Conservation (phyloP, 495 filamentous ascomycete genomes). For the Viridothelium virens region DNA sequence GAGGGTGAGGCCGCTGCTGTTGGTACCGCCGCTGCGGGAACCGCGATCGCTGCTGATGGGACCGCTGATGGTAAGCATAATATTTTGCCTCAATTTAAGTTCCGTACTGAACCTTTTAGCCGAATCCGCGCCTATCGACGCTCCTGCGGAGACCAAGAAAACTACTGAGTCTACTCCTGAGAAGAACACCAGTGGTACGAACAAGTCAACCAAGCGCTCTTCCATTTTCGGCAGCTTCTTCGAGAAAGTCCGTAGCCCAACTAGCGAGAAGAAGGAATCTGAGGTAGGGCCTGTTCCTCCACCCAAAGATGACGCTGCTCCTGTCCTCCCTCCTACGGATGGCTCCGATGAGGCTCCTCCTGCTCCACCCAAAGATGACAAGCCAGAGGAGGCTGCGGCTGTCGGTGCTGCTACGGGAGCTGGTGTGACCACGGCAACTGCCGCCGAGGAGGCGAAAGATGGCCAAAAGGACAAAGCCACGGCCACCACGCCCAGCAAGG, state of each 20-base stretch:
- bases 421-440: neutral
- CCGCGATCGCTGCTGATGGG: conserved; percentile 18
- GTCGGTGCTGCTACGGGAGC: conserved; percentile 11
- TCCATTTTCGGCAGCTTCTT: conserved; percentile 37
- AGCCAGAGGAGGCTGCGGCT: conserved; percentile 16
- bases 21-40: conserved; percentile 13
- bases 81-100: neutral
- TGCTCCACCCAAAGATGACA: conserved; percentile 10
- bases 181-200: conserved; percentile 24
- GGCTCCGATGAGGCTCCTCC: conserved; percentile 10
- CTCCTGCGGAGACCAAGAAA: conserved; percentile 19
- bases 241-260: conserved; percentile 33
- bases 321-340: conserved; percentile 26
- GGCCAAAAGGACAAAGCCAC: conserved; percentile 4
- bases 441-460: conserved; percentile 11
- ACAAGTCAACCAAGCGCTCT: conserved; percentile 35
- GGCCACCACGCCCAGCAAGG: conserved; percentile 22
- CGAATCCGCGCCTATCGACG: conserved; percentile 16
- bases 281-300: conserved; percentile 31
- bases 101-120: conserved; percentile 15
- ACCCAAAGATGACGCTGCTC: conserved; percentile 12
- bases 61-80: conserved; percentile 18
- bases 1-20: conserved; percentile 17
- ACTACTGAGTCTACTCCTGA: conserved; percentile 10
- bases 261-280: conserved; percentile 35